Percentiles rank a stretch among this genome's conserved stretches.
These are phyloP conservation scores for Mytilinidion resinicola DNA, from an alignment of 495 filamentous ascomycete species.

Conservation along the genomic window DNA sequence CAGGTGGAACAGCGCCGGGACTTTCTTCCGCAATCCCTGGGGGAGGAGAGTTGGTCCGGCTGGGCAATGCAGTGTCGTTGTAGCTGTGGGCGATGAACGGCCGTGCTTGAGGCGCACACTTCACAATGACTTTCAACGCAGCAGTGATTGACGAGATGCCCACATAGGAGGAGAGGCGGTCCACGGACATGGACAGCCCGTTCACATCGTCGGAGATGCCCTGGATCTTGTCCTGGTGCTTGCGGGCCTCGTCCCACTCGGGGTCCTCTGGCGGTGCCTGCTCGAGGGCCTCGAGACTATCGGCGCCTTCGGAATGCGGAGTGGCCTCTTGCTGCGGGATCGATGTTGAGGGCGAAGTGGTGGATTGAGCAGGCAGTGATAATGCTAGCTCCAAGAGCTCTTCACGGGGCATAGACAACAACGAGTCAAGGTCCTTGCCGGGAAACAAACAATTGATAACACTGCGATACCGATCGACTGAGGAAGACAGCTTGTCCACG, in stretches of 20 bases:
- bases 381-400: slow-evolving; percentile 45
- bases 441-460: slow-evolving; percentile 45
- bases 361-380: slow-evolving; percentile 16
- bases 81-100: slow-evolving; percentile 48
- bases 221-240: slow-evolving; percentile 42
- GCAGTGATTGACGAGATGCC: slow-evolving; percentile 79
- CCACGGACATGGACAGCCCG: slow-evolving; percentile 65
- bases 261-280: slow-evolving; percentile 34
- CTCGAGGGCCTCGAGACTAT: slow-evolving; percentile 36
- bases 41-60: slow-evolving; percentile 30
- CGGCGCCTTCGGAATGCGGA: slow-evolving; percentile 31
- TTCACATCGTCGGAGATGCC: slow-evolving; percentile 77
- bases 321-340: slow-evolving; percentile 25
- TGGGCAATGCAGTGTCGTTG: slow-evolving; percentile 32
- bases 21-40: slow-evolving; percentile 26
- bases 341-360: slow-evolving; percentile 40
- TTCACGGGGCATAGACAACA: slow-evolving; percentile 44
- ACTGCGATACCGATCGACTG: slow-evolving; percentile 28
- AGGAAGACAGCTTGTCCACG: slow-evolving; percentile 31
- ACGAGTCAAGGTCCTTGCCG: slow-evolving; percentile 40
- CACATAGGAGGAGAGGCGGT: slow-evolving; percentile 67
- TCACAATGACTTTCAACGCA: slow-evolving; percentile 73
- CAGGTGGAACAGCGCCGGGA: slow-evolving; percentile 31
- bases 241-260: slow-evolving; percentile 30
- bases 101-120: slow-evolving; percentile 59